Evolutionary conservation across 2,329 filamentous ascomycete genomes (phyloP), one percentile per base, ranked within the genome.

Genomic region (Cadophora sp.): DNA sequence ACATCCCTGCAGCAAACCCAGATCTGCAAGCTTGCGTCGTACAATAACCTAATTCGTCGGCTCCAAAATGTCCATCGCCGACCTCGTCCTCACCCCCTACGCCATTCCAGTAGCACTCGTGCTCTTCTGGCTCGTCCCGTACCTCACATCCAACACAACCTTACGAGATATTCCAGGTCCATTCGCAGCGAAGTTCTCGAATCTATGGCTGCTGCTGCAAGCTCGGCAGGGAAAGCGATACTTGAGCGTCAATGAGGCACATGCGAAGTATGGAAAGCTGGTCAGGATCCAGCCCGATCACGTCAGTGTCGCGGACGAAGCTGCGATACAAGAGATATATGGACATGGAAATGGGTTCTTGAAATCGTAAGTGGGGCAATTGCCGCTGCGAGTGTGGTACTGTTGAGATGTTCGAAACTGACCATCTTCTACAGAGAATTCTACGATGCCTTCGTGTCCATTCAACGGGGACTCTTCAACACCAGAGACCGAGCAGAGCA

Each of bases 401-500:
- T 85, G 37, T 85, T 1, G 7, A 16, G 11, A 27, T 12, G n/a
- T 34, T 62, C 40, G 12, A 31, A 7, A n/a, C 55, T 59, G 29
- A 59, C 64, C 31, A 67, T 43, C 9, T 19, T 26, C 14, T 27
- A n/a, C 24, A 72, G 71, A 9, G 67, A 72, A 29, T 97, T 94
- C 81, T 97, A 97, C 75, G 93, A 97, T 76, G 92, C 92, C 61
- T 97, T 97, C 75, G 93, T 97, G 65, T 94, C 92, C 14, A 97
- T 97, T 76, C 87, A 87, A 62, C 88, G 92, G 14, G 93, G 93
- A 24, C 84, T 97, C 14, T 97, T 97, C 87, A 97, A 97, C 80
- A 97, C 94, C 0, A 86, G 94, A 37, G 89, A 94, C 80, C 87
- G 94, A 60, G 83, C 84, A 0, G 92, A 97, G 76, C 94, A 97